These are phyloP conservation scores for Hemileccinum rubropunctum DNA, from an alignment of 768 basidiomycete species.

Conservation along the genomic window DNA sequence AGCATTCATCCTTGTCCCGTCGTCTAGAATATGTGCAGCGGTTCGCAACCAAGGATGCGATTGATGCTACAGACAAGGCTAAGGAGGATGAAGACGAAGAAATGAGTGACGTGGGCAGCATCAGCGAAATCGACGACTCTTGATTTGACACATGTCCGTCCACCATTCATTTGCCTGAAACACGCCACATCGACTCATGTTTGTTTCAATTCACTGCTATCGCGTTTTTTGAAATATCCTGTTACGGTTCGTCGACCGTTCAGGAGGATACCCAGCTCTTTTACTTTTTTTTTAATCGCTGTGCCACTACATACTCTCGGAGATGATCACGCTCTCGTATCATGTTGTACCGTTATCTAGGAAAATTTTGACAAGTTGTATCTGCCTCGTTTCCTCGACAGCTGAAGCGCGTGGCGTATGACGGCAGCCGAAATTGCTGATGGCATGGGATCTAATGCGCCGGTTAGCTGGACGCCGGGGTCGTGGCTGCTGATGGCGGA, in stretches of 20 bases:
- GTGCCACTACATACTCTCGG: constrained; percentile 21
- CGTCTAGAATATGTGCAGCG: constrained; percentile 90
- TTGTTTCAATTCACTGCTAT: constrained; percentile 10
- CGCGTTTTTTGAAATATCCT: constrained; percentile 16
- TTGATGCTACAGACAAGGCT: constrained; percentile 65
- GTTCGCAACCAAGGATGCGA: constrained; percentile 88
- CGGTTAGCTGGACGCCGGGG: constrained; percentile 24
- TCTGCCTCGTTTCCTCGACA: constrained; percentile 12
- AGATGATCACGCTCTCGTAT: constrained; percentile 19
- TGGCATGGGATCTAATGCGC: too few species aligned
- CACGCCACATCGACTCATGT: constrained; percentile 10
- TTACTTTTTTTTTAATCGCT: constrained; percentile 17
- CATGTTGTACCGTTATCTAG: constrained; percentile 34
- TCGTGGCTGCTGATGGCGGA: constrained; percentile 28
- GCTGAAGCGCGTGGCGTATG: background rate
- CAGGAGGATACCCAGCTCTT: constrained; percentile 28
- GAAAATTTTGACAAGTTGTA: constrained; percentile 17
- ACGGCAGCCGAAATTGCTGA: constrained; percentile 4
- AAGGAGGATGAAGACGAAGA: constrained; percentile 76
- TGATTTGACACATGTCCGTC: constrained; percentile 16
- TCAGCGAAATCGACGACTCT: constrained; percentile 55
- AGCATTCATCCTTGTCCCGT: constrained; percentile 1
- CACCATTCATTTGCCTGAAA: constrained; percentile 5
- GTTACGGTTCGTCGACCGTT: constrained; percentile 13
- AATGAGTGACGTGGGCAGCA: constrained; percentile 85